Evolutionary conservation across 73 alveolate species (phyloP), one percentile per base, ranked within the genome.

Genomic region (Blepharisma japonicum): DNA sequence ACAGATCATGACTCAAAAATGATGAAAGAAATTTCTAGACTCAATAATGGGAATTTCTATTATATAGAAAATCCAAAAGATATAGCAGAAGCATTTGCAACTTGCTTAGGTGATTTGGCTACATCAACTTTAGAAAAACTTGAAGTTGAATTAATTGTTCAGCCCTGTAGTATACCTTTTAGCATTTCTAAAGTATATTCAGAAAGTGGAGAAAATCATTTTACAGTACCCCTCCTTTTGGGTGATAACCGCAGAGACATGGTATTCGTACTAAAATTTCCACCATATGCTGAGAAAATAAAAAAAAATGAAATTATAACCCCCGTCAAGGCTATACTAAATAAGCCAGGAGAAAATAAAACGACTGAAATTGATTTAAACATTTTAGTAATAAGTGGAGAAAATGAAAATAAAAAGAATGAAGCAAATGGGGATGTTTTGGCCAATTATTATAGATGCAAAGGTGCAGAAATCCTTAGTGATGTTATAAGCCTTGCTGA

Each of bases 51-150:
- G 0, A 25, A 68, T 14, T 45, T 80, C 21, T 79, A 83, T 51
- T 53, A 61, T 25, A 72, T 66, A 66, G 55, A 77, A 20, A 74
- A 83, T 55, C 56, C 23, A 9, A 80, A 83, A 9, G 82, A 55
- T n/a, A 71, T 56, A 8, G 47, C 81, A 21, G 32, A 83, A 50
- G 74, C 74, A 14, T 61, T 61, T 61, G 74, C 74, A 8, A 61
- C 14, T 25, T 61, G 74, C 23, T 39, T 61, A 20, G 74, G 74
- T 25, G 74, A 61, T n/a, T 8, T 61, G 47, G 23, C 23, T 8
- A 14, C 74, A 25, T 14, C 23, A 25, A 25, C 23, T 14, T n/a
- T 4, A 2, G 74, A 61, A 0, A 61, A 25, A 2, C 14, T 61
- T 20, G 47, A 61, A 61, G 74, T 61, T 25, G 11, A 11, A 14